Percentiles rank a stretch among this genome's conserved stretches.
These are phyloP conservation scores for Paramecium sonneborni DNA, from an alignment of 73 alveolate species.

Conservation along the genomic window DNA sequence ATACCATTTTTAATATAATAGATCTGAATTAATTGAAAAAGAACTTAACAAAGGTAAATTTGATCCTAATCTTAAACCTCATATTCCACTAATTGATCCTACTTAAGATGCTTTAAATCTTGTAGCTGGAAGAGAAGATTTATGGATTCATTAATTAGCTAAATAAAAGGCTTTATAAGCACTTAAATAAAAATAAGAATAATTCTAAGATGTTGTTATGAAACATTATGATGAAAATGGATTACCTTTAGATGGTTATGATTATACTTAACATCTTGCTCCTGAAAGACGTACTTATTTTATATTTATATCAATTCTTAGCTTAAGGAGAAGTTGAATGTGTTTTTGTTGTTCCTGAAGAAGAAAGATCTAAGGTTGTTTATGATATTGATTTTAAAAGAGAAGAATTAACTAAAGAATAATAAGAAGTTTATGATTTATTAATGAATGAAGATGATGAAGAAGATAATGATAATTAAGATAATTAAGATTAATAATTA, in stretches of 20 bases:
- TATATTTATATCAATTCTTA: background rate
- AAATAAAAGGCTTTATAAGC: background rate
- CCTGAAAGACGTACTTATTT: background rate
- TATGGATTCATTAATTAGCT: background rate
- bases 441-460: background rate
- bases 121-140: background rate
- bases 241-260: background rate
- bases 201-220: background rate
- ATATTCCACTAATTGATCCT: background rate
- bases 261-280: background rate
- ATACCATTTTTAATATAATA: background rate
- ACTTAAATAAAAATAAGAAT: background rate
- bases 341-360: slow-evolving; percentile 7
- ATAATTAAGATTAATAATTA: background rate
- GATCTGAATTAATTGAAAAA: background rate
- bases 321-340: background rate
- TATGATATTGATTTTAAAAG: background rate
- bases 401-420: background rate
- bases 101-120: background rate
- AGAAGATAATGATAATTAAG: background rate
- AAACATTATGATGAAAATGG: background rate
- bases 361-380: background rate
- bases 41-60: background rate
- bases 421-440: background rate
- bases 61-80: background rate